phyloP scores from a whole-genome alignment of 2,329 filamentous ascomycete genomes.

The Aphanocladium album region DNA sequence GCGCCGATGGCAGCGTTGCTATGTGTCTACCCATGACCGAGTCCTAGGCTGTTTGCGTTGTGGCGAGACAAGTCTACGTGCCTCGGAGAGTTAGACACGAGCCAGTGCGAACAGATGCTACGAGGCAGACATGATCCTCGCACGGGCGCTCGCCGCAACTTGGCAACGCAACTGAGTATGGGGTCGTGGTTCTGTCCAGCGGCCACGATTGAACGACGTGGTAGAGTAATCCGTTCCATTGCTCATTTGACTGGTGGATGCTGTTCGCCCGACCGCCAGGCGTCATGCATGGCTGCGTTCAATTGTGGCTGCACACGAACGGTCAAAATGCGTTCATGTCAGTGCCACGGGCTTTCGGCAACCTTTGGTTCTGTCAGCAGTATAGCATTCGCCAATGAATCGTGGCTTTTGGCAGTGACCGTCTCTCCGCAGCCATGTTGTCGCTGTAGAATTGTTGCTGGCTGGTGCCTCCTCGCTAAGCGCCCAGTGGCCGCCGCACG shows the following conservation, averaged over 20 bases:
- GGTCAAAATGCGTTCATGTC: neutral
- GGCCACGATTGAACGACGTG: neutral
- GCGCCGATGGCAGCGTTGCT: neutral
- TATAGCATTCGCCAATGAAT: neutral
- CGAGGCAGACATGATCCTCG: neutral
- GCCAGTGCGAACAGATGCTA: neutral
- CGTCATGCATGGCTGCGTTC: no score
- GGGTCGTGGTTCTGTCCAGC: neutral
- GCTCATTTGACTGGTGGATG: no score
- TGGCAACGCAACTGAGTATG: neutral
- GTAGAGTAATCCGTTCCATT: neutral
- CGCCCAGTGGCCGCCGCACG: neutral
- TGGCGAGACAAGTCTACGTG: neutral
- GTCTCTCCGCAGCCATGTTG: neutral
- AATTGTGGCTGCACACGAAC: no score
- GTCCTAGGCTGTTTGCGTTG: neutral
- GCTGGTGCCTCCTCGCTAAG: neutral
- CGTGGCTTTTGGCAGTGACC: neutral
- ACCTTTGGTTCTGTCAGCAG: neutral
- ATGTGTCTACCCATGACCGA: neutral
- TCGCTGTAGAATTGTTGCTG: neutral
- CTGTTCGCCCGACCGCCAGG: no score
- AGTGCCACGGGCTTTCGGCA: neutral
- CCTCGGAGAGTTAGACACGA: neutral
- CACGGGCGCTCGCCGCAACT: neutral